A percentile compares a stretch with the other conserved stretches of the same genome.
Conservation (phyloP, 768 basidiomycete genomes). For the Mycena vitilis region DNA sequence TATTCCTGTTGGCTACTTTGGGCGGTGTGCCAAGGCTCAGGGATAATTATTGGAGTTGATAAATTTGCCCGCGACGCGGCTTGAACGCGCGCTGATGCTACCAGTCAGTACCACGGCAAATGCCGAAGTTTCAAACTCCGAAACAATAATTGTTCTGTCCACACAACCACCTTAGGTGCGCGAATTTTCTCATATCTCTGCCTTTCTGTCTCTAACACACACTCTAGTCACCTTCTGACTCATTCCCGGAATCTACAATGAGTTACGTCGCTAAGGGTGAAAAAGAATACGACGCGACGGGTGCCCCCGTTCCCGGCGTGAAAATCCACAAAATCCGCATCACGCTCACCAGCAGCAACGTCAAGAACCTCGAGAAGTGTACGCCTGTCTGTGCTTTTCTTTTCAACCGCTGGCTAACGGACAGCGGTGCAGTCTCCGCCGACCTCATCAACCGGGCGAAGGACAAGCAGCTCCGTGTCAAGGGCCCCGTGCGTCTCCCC, state of each 20-base stretch:
- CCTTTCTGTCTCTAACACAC: conserved; percentile 10
- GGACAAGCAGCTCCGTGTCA: conserved; percentile 99
- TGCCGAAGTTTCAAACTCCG: no score
- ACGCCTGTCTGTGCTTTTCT: conserved; percentile 36
- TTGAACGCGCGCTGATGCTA: no score
- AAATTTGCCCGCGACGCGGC: no score
- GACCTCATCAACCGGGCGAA: conserved; percentile 99
- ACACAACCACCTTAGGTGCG: conserved; percentile 35
- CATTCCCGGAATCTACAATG: conserved; percentile 69
- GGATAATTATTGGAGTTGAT: no score
- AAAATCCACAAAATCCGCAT: conserved; percentile 99
- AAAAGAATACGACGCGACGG: conserved; percentile 96
- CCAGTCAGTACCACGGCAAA: not conserved
- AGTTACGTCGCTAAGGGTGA: conserved; percentile 99
- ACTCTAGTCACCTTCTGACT: conserved; percentile 85
- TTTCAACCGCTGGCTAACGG: not conserved
- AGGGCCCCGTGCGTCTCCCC: conserved; percentile 98
- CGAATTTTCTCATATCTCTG: conserved; percentile 7
- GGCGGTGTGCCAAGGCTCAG: no score
- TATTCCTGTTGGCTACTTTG: no score
- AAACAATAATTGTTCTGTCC: conserved; percentile 6
- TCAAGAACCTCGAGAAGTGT: conserved; percentile 99
- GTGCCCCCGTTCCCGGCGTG: conserved; percentile 84
- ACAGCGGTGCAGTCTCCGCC: conserved; percentile 76
- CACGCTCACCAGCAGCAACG: conserved; percentile 97